Percentiles rank a stretch among this genome's conserved stretches.
Conservation (phyloP, 2,329 filamentous ascomycete species). For the Samsoniella hepiali region DNA sequence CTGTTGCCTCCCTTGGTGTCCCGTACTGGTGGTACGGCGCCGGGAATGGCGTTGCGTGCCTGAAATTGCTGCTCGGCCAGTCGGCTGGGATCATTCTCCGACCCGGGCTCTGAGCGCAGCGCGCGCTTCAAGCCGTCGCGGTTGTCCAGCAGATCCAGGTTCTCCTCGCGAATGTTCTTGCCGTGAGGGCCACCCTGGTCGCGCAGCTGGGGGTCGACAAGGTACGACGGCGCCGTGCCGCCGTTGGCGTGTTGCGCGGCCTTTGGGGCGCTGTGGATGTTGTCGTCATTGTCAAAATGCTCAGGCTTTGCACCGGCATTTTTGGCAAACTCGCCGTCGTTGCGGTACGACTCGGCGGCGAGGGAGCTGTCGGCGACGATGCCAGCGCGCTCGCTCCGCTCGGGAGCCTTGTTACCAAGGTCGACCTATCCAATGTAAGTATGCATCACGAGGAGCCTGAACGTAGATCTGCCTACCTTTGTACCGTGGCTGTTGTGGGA, state of each 20-base stretch:
- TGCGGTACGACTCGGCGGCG: conserved; percentile 65
- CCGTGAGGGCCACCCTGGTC: conserved; percentile 38
- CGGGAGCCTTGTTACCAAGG: conserved; percentile 45
- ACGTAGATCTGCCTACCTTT: background rate
- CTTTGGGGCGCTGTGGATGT: conserved; percentile 14
- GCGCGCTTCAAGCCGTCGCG: conserved; percentile 38
- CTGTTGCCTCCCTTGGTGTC: background rate
- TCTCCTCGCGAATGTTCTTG: conserved; percentile 41
- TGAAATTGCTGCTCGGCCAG: conserved; percentile 44
- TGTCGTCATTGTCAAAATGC: conserved; percentile 15
- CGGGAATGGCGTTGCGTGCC: conserved; percentile 17
- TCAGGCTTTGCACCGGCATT: conserved; percentile 49
- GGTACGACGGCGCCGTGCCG: conserved; percentile 38
- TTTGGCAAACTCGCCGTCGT: conserved; percentile 57
- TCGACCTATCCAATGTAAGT: conserved; percentile 38
- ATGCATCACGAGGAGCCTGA: background rate
- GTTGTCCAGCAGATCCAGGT: conserved; percentile 32
- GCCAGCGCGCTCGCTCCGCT: conserved; percentile 60
- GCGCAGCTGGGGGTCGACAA: conserved; percentile 32
- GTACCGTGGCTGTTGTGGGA: conserved; percentile 5
- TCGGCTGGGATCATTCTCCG: conserved; percentile 45
- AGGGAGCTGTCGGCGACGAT: conserved; percentile 66
- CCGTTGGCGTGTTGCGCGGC: conserved; percentile 19
- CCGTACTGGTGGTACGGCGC: background rate
- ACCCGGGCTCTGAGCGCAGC: conserved; percentile 43